A percentile compares a stretch with the other conserved stretches of the same genome.
phyloP scores from a whole-genome alignment of 2,329 filamentous ascomycete genomes.

The Phialemoniopsis sp. region DNA sequence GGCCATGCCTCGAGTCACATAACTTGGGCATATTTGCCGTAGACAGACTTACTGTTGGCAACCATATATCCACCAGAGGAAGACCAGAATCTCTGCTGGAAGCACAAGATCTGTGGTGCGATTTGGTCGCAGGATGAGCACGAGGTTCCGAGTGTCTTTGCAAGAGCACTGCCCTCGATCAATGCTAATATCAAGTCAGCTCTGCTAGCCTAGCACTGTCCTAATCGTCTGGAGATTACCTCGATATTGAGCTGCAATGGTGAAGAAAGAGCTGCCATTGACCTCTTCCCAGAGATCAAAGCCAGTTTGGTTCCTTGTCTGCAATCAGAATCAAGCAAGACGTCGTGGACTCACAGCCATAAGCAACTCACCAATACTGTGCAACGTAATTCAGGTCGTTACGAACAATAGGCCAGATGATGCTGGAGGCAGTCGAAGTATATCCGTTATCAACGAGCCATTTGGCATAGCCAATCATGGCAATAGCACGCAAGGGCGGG shows the following conservation, averaged over 20 bases:
- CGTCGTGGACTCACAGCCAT: no score
- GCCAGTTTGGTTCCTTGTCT: slow-evolving; percentile 45
- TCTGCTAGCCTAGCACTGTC: background rate
- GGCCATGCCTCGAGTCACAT: background rate
- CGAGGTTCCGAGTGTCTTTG: slow-evolving; percentile 55
- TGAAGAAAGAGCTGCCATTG: slow-evolving; percentile 75
- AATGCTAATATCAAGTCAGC: slow-evolving; percentile 33
- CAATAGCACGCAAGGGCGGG: slow-evolving; percentile 70
- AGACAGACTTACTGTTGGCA: slow-evolving; percentile 54
- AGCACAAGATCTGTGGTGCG: slow-evolving; percentile 69
- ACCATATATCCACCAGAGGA: slow-evolving; percentile 53
- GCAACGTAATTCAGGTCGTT: slow-evolving; percentile 75
- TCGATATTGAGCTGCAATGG: slow-evolving; percentile 64
- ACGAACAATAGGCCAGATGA: slow-evolving; percentile 68
- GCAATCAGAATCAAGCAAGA: slow-evolving; percentile 1
- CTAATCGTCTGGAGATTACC: slow-evolving; percentile 33
- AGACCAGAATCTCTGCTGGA: slow-evolving; percentile 72
- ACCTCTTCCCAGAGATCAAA: slow-evolving; percentile 87
- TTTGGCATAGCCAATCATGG: slow-evolving; percentile 67
- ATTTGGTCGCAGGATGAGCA: slow-evolving; percentile 59
- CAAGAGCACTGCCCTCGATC: slow-evolving; percentile 63
- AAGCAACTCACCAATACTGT: slow-evolving; percentile 56
- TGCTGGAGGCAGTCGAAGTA: slow-evolving; percentile 46
- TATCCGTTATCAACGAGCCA: slow-evolving; percentile 68
- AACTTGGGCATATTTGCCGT: no score